Evolutionary conservation across 1,284 basidiomycete species (phyloP), one percentile per base, ranked within the genome.

Genomic region (Volvariella volvacea): DNA sequence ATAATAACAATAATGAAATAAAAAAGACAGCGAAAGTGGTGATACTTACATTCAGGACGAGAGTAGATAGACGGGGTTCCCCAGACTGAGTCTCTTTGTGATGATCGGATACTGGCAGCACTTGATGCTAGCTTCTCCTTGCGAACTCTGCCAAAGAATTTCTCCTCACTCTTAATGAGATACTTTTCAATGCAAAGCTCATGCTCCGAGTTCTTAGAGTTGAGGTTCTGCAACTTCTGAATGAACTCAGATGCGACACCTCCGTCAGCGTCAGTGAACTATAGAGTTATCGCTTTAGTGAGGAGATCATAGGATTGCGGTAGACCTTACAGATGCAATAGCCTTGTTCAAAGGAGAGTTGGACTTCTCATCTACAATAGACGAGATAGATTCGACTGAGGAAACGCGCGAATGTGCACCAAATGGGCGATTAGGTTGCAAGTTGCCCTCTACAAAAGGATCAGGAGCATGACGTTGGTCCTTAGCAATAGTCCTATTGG

Each of bases 191-290:
- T 95, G 39, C 89, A 94, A 32, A 95, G 62, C 55, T 95, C 92
- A 48, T 80, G 78, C 67, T 90, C 90, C 4, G 92, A 95, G 59
- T 95, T 95, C 48, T 89, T 87, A 0, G 89, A 70, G 38, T 78
- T 83, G 43, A 96, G 74, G 50, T 64, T 63, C 58, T 90, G 83
- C 38, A 96, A 67, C 60, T 88, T 92, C 55, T 88, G 81, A 20
- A 94, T 85, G 60, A 96, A 94, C 43, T 88, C 82, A 42, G 86
- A 79, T 12, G 91, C 86, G 42, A 95, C 91, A 48, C 90, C 89
- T 37, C 92, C 92, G 60, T 94, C 89, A 1, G 87, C 74, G 63
- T 94, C 92, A 22, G 92, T 95, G 66, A 95, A 95, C 82, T 88
- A 50, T 15, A 47, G 39, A 15, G n/a, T 40, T 31, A 21, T 47